Evolutionary conservation across 192 early-diverging fungal species (phyloP).

Genomic region (Irineochytrium annulatum): DNA sequence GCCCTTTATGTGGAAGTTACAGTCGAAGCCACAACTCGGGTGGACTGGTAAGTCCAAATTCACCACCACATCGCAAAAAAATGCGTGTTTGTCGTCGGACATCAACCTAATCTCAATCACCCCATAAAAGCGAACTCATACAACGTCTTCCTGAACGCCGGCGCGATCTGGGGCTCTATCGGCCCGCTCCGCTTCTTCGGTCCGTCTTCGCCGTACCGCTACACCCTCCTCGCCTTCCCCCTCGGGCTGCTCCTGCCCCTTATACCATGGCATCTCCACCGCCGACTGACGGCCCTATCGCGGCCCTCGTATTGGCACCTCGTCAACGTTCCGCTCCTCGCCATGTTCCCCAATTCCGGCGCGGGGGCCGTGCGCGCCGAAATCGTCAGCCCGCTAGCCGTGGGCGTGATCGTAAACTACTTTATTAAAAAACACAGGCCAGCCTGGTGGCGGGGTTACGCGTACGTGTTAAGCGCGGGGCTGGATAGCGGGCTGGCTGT

Average conservation of each 20-base stretch:
- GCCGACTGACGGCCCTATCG: too few species aligned
- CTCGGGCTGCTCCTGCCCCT: slow-evolving; percentile 23
- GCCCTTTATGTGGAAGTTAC: background rate
- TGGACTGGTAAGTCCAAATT: background rate
- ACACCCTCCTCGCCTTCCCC: slow-evolving; percentile 14
- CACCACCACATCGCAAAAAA: background rate
- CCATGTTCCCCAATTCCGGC: slow-evolving; percentile 1
- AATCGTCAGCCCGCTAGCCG: background rate
- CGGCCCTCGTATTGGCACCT: slow-evolving; percentile 16
- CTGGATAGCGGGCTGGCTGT: slow-evolving; percentile 56
- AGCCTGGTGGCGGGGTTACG: slow-evolving; percentile 61
- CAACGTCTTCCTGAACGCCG: slow-evolving; percentile 22
- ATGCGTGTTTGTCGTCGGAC: background rate
- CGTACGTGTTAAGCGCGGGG: slow-evolving; percentile 62
- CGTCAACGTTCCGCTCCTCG: slow-evolving; percentile 26
- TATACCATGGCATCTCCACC: slow-evolving; percentile 24
- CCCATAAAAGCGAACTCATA: slow-evolving; percentile 4
- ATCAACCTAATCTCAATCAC: too few species aligned
- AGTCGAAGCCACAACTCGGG: background rate
- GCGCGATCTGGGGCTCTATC: slow-evolving; percentile 31
- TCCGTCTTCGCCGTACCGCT: slow-evolving; percentile 5
- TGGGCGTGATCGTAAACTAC: background rate
- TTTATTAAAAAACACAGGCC: background rate
- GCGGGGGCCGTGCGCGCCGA: background rate
- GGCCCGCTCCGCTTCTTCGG: slow-evolving; percentile 30